Conservation (phyloP, 306 rosid genomes). For the Geum urbanum region DNA sequence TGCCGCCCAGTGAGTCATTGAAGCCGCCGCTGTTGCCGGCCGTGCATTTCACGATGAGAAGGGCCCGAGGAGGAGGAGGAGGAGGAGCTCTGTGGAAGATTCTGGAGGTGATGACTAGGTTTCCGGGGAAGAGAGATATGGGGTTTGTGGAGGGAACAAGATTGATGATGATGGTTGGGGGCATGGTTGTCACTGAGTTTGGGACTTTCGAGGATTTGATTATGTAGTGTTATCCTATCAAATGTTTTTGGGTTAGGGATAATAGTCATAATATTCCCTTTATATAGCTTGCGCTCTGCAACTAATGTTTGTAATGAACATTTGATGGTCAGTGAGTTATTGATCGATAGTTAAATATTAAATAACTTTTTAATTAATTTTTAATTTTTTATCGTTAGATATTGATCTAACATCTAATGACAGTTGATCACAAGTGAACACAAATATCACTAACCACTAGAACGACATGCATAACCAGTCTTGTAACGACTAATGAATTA, state of each 20-base stretch:
- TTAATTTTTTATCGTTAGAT: no score
- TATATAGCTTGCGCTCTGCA: no score
- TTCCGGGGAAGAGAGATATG: conserved; percentile 17
- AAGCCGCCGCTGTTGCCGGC: conserved; percentile 27
- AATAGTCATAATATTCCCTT: neutral
- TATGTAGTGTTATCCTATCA: conserved; percentile 17
- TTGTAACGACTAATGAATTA: no score
- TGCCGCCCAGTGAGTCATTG: conserved; percentile 45
- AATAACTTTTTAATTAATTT: no score
- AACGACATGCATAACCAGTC: no score
- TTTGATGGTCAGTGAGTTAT: no score
- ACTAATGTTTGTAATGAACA: no score
- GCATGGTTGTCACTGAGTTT: conserved; percentile 21
- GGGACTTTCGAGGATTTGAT: neutral
- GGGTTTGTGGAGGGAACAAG: conserved; percentile 36
- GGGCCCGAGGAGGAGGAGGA: conserved; percentile 17
- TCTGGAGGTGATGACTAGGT: conserved; percentile 10
- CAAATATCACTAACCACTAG: no score
- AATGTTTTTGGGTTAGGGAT: neutral
- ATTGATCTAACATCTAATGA: no score
- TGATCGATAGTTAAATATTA: no score
- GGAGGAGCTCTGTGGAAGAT: conserved; percentile 21
- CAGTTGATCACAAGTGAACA: no score
- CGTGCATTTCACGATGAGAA: conserved; percentile 31
- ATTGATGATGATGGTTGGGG: conserved; percentile 27